Base-by-base conservation (phyloP, 2,329 filamentous ascomycete species). In the Phoma sp. region DNA sequence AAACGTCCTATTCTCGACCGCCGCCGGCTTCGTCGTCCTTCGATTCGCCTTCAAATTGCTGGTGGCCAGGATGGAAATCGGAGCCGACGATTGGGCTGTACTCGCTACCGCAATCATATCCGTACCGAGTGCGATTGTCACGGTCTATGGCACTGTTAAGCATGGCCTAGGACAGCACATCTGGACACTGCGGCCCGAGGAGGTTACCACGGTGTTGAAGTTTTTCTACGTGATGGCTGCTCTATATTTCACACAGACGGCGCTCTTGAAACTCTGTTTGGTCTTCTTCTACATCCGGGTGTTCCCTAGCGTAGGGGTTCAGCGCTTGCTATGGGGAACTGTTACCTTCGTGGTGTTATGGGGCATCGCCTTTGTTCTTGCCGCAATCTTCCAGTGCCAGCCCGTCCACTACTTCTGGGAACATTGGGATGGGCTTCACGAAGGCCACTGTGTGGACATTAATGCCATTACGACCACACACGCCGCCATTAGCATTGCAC, bases 81-180 rank as follows among this genome's bases (percentile, higher is more conserved):
- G 76, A 10, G 65, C 61, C 58, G 77, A 80, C 59, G 78, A 80
- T 52, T 74, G 67, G 51, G 57, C 61, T 42, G 62, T 74, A 5
- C 42, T 73, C 6, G 47, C 61, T 12, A 67, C 66, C 3, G 37
- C 65, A 25, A 45, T 70, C 12, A 34, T 55, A 4, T 61, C 65
- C 5, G 47, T 64, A 9, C 66, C 71, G 5, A 67, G 62, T 32
- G 66, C 69, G 14, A 55, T 72, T 21, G 57, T 72, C 21, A 71
- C 59, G 6, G 62, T 66, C 6, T 57, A 53, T 21, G 66, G 66
- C 7, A 66, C 61, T 18, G 49, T 62, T 7, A 58, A 59, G 36
- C 61, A 67, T 29, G 83, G 83, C 1, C 68, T 84, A 6, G 81
- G 83, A 0, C 75, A 68, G 20, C 82, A 85, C 46, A 74, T 84